These are phyloP conservation scores for Microstegium vimineum DNA, from an alignment of 176 grass and related monocot species.

Conservation along the genomic window DNA sequence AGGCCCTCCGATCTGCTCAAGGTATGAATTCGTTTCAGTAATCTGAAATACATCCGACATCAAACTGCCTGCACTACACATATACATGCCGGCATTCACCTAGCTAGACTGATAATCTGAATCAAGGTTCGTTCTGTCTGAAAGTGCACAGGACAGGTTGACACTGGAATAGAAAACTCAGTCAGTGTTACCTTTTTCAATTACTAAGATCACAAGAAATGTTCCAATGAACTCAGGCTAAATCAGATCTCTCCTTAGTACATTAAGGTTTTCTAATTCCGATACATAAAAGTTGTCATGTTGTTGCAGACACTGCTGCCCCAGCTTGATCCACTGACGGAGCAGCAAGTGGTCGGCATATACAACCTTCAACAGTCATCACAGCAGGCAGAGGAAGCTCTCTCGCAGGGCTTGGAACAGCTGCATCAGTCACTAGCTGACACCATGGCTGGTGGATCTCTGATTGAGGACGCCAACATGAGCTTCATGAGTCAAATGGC, in stretches of 20 bases:
- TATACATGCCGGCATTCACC: background rate
- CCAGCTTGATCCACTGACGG: slow-evolving; percentile 81
- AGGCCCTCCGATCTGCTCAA: slow-evolving; percentile 81
- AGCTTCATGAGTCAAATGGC: slow-evolving; percentile 78
- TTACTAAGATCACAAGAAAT: background rate
- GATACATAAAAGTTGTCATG: background rate
- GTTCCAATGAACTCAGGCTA: background rate
- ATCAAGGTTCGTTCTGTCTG: background rate
- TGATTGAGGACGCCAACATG: slow-evolving; percentile 33
- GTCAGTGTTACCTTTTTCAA: background rate
- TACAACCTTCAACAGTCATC: slow-evolving; percentile 72
- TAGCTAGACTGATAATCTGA: background rate
- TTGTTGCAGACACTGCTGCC: slow-evolving; percentile 50
- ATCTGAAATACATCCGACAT: background rate
- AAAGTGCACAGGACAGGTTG: background rate
- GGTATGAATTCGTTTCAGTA: slow-evolving; percentile 23
- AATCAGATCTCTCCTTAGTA: background rate
- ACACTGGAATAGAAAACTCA: background rate
- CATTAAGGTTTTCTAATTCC: background rate
- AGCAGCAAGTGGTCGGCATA: slow-evolving; percentile 78
- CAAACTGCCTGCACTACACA: background rate
- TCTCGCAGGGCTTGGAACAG: slow-evolving; percentile 82
- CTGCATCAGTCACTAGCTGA: slow-evolving; percentile 66
- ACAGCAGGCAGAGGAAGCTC: slow-evolving; percentile 92
- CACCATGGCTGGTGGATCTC: slow-evolving; percentile 47